These are phyloP conservation scores for Fusarium caatingaense DNA, from an alignment of 2,329 filamentous ascomycete species.

Conservation along the genomic window DNA sequence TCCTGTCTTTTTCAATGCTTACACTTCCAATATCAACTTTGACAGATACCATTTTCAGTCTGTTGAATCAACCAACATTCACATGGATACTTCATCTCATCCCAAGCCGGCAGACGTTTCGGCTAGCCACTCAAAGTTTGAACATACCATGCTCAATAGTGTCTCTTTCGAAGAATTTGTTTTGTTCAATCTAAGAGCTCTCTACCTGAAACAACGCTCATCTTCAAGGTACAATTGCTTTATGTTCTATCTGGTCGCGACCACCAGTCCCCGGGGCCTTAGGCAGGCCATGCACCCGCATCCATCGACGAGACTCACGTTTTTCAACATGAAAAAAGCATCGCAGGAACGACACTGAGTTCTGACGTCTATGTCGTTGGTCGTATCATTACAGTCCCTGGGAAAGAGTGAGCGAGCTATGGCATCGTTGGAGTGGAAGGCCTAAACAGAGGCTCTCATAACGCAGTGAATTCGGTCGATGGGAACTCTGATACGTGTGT, in stretches of 20 bases:
- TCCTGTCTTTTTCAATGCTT: background rate
- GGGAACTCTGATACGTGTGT: too few species aligned
- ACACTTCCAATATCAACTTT: background rate
- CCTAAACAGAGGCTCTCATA: background rate
- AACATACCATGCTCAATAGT: background rate
- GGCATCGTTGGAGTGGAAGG: background rate
- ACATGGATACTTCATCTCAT: background rate
- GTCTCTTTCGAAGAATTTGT: background rate
- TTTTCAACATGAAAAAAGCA: too few species aligned
- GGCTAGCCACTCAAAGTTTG: background rate
- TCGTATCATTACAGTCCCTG: too few species aligned
- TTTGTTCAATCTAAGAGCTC: background rate
- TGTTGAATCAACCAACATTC: background rate
- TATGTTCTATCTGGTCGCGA: background rate
- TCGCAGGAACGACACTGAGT: too few species aligned
- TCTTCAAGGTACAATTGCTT: background rate
- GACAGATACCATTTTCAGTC: background rate
- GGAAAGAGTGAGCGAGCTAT: background rate
- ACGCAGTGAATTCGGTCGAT: background rate
- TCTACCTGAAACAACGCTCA: background rate
- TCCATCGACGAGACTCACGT: background rate
- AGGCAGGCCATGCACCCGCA: background rate
- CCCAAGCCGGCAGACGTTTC: background rate
- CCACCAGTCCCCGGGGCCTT: background rate
- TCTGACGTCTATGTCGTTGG: too few species aligned